phyloP scores from a whole-genome alignment of 805 yeast genomes.

The Ogataea glucozyma region DNA sequence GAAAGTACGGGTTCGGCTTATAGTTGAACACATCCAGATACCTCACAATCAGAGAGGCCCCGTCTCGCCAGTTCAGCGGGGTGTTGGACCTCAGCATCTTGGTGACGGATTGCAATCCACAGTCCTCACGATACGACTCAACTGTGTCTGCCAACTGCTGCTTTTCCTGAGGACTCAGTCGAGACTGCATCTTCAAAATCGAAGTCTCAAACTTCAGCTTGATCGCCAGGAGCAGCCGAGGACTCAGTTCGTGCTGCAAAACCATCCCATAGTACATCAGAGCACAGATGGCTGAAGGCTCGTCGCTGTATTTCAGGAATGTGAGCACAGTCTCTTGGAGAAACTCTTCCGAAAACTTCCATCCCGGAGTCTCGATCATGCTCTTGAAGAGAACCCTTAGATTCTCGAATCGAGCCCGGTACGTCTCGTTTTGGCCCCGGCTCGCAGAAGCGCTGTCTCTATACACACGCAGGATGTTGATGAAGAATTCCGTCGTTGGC shows the following conservation, averaged over 20 bases:
- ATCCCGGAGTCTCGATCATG: constrained; percentile 18
- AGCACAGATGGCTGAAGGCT: constrained; percentile 26
- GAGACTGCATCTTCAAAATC: constrained; percentile 25
- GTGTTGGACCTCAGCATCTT: constrained; percentile 9
- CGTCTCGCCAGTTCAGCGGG: constrained; percentile 25
- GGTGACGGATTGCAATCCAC: constrained; percentile 24
- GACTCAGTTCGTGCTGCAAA: constrained; percentile 13
- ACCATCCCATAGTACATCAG: constrained; percentile 29
- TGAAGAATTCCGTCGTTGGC: constrained; percentile 24
- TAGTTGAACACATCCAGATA: constrained; percentile 27
- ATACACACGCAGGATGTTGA: constrained; percentile 20
- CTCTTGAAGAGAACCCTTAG: constrained; percentile 19
- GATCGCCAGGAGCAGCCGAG: constrained; percentile 20
- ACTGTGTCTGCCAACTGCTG: constrained; percentile 12
- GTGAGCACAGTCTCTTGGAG: constrained; percentile 21
- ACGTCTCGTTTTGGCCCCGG: constrained; percentile 7
- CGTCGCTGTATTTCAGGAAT: constrained; percentile 31
- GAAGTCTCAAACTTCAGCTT: constrained; percentile 23
- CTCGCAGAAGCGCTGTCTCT: constrained; percentile 17
- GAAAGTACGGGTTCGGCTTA: constrained; percentile 24
- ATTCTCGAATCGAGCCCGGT: constrained; percentile 14
- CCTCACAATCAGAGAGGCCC: constrained; percentile 22
- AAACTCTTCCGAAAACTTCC: constrained; percentile 22
- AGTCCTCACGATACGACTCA: constrained; percentile 14
- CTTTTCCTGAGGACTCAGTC: constrained; percentile 14